Base-by-base conservation (phyloP, 1,139 yeast genomes). In the Saccharomyces hybrid region DNA sequence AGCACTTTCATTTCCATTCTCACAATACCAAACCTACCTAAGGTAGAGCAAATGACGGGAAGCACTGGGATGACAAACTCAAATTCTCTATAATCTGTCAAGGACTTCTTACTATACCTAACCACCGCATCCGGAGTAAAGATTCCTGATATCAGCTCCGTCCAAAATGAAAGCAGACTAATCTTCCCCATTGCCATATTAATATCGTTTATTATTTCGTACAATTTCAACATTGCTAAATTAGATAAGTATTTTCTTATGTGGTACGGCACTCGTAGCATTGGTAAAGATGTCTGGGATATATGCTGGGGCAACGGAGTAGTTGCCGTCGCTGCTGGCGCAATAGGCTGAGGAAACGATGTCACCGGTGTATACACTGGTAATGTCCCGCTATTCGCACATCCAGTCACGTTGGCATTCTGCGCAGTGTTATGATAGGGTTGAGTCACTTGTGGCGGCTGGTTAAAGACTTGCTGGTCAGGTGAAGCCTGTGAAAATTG, bases 61-160 rank as follows among this genome's bases (percentile, higher is more conserved):
- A 88, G 78, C 2, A 88, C 78, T 2, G 82, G 76, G 6, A 80
- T 76, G 9, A 83, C 80, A 30, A 89, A 76, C 57, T 84, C 91
- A 67, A 82, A 87, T 59, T 78, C 83, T 56, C 83, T 74, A 13
- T 77, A 70, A 47, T 78, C 82, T 28, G 69, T 70, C 7, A 76
- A 76, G 4, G 74, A 71, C 55, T 75, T 75, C 20, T 80, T 73
- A 0, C 76, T 68, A 54, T 80, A 72, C 25, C 79, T 71, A 27
- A 81, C 60, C 4, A 74, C 67, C 1, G 82, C 82, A 50, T 69
- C 66, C 6, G 79, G 82, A 32, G 79, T 70, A 62, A 81, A 82
- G 58, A 74, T 77, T 48, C 79, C 82, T 3, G 69, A 67, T 14
- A 77, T 72, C 23, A 78, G 67, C 50, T 70, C 70, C 54, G 74